Evolutionary conservation across 768 basidiomycete genomes (phyloP).

Genomic region (Lactifluus pinguis): DNA sequence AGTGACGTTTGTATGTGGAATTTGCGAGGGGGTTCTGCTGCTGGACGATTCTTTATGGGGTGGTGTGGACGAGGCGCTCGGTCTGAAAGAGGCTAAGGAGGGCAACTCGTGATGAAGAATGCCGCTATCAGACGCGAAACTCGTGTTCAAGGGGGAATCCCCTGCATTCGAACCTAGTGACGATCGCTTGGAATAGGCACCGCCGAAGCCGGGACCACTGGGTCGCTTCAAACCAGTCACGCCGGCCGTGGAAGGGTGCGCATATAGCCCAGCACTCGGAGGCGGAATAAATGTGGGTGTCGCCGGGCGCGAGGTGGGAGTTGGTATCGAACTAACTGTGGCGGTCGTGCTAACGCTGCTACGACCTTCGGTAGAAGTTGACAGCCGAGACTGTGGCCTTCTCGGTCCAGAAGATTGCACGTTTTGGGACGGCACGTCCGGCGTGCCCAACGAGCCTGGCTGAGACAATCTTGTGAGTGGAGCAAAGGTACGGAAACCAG

Average conservation of each 20-base stretch:
- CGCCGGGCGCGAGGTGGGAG: constrained; percentile 59
- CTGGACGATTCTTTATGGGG: constrained; percentile 10
- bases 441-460: constrained; percentile 34
- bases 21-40: constrained; percentile 9
- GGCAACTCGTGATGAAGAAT: constrained; percentile 8
- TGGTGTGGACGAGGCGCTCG: not conserved
- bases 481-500: constrained; percentile 40
- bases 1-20: constrained; percentile 23
- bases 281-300: constrained; percentile 75
- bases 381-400: constrained; percentile 68
- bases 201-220: constrained; percentile 37
- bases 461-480: constrained; percentile 37
- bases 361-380: constrained; percentile 42
- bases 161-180: constrained; percentile 47
- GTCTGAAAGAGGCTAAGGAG: not conserved
- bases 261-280: constrained; percentile 44
- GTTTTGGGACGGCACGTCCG: constrained; percentile 35
- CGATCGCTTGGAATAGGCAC: constrained; percentile 40
- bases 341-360: constrained; percentile 42
- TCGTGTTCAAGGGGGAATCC: constrained; percentile 22
- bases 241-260: constrained; percentile 27
- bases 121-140: constrained; percentile 12
- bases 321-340: constrained; percentile 52
- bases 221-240: constrained; percentile 50
- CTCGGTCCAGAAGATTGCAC: constrained; percentile 39